phyloP scores from a whole-genome alignment of 495 filamentous ascomycete species.

The Aspergillus ostianus region DNA sequence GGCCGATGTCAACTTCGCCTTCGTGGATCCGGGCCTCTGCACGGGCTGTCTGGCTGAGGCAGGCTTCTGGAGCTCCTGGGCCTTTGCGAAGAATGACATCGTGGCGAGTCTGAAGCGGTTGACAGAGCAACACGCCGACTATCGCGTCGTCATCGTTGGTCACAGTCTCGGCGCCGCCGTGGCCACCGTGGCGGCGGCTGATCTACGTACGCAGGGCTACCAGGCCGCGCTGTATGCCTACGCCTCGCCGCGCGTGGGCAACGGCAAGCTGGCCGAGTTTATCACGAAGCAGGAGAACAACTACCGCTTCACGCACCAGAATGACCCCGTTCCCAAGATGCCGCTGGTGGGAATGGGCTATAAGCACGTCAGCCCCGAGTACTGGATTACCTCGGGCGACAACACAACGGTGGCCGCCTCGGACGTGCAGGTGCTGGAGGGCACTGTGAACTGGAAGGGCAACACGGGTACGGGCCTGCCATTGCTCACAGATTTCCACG shows the following conservation, averaged over 20 bases:
- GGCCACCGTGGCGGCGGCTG: conserved; percentile 56
- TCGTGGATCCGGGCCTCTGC: conserved; percentile 43
- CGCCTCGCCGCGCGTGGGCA: conserved; percentile 64
- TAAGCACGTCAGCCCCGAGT: conserved; percentile 64
- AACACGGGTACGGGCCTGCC: conserved; percentile 40
- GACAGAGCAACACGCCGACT: conserved; percentile 39
- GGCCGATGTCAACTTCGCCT: conserved; percentile 48
- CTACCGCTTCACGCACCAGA: conserved; percentile 62
- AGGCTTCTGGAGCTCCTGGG: conserved; percentile 57
- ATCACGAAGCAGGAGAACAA: conserved; percentile 53
- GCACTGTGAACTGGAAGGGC: conserved; percentile 35
- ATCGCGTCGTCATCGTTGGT: conserved; percentile 55
- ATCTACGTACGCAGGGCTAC: conserved; percentile 49
- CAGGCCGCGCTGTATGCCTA: conserved; percentile 56
- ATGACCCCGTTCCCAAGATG: conserved; percentile 63
- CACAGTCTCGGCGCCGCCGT: conserved; percentile 66
- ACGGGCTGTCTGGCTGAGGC: conserved; percentile 45
- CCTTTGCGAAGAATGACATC: conserved; percentile 37
- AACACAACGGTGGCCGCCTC: conserved; percentile 30
- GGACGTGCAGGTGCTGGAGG: conserved; percentile 34
- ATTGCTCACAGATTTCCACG: conserved; percentile 19
- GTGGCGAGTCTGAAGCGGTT: conserved; percentile 34
- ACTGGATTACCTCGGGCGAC: conserved; percentile 46
- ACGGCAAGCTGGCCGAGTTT: conserved; percentile 49
- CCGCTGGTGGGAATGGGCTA: conserved; percentile 57